Conservation (phyloP, 1,139 yeast genomes). For the Eremothecium gossypii region DNA sequence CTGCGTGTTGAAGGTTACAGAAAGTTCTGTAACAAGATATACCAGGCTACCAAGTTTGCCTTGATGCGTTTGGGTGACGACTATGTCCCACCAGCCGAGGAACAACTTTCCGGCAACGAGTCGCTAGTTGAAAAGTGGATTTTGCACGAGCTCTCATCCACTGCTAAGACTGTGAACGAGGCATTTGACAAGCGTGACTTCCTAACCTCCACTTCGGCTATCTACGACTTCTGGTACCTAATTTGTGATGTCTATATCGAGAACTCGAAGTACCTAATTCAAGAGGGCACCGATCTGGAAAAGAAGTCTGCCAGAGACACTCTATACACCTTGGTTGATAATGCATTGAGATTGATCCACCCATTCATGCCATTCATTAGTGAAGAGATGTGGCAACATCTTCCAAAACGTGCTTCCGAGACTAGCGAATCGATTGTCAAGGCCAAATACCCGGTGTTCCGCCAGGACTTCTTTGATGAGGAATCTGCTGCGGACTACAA, state of each 20-base stretch:
- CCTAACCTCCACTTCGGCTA: constrained; percentile 74
- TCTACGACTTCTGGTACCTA: constrained; percentile 91
- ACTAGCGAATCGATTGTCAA: constrained; percentile 60
- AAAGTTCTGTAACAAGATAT: constrained; percentile 98
- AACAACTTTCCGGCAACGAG: constrained; percentile 63
- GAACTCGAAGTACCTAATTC: constrained; percentile 85
- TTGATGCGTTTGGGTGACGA: constrained; percentile 86
- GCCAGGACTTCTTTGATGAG: constrained; percentile 49
- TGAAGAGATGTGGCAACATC: constrained; percentile 98
- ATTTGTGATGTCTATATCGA: constrained; percentile 97
- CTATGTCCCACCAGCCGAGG: constrained; percentile 67
- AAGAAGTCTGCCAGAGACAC: constrained; percentile 89
- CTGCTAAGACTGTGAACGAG: constrained; percentile 57
- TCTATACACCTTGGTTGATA: constrained; percentile 83
- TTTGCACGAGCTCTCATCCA: constrained; percentile 68
- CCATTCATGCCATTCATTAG: constrained; percentile 98
- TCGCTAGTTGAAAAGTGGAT: constrained; percentile 96
- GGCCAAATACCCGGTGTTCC: constrained; percentile 70
- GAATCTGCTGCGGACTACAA: constrained; percentile 69
- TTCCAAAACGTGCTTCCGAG: constrained; percentile 80
- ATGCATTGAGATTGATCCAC: constrained; percentile 84
- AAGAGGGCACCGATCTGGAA: constrained; percentile 82
- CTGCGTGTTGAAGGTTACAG: constrained; percentile 98
- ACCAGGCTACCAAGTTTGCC: constrained; percentile 97
- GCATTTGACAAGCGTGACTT: constrained; percentile 79